A percentile compares a stretch with the other conserved stretches of the same genome.
These are phyloP conservation scores for Boechera divaricarpa DNA, from an alignment of 345 rosid species.

Conservation along the genomic window DNA sequence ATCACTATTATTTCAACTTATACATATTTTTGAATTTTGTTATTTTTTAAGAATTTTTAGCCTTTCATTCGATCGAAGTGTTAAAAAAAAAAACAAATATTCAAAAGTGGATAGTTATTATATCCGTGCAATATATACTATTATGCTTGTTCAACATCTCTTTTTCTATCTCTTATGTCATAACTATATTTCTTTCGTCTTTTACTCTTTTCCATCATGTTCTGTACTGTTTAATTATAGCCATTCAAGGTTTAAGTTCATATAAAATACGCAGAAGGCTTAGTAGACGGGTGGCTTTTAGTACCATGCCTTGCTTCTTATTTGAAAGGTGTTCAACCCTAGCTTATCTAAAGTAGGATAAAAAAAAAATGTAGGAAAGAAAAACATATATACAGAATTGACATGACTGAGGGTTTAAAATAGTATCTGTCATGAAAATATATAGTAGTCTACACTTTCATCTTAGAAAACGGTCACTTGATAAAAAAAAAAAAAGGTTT, in stretches of 20 bases:
- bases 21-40: too few relatives aligned
- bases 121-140: too few relatives aligned
- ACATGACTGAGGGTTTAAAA: slow-evolving; percentile 12
- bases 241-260: not conserved
- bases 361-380: not conserved
- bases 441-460: not conserved
- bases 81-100: too few relatives aligned
- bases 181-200: not conserved
- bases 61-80: too few relatives aligned
- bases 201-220: too few relatives aligned
- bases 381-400: not conserved
- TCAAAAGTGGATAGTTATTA: too few relatives aligned
- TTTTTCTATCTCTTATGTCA: too few relatives aligned
- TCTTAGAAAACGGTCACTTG: slow-evolving; percentile 19
- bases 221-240: not conserved
- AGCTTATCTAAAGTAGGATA: not conserved
- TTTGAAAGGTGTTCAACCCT: not conserved
- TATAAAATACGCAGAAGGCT: not conserved
- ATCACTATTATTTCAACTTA: too few relatives aligned
- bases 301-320: not conserved
- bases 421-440: not conserved
- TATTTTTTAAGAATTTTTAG: too few relatives aligned
- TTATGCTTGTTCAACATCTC: too few relatives aligned
- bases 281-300: not conserved
- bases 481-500: not conserved